Percentiles rank a stretch among this genome's conserved stretches.
These are phyloP conservation scores for Nepenthes alata DNA, from an alignment of 179 eudicot species.

Conservation along the genomic window DNA sequence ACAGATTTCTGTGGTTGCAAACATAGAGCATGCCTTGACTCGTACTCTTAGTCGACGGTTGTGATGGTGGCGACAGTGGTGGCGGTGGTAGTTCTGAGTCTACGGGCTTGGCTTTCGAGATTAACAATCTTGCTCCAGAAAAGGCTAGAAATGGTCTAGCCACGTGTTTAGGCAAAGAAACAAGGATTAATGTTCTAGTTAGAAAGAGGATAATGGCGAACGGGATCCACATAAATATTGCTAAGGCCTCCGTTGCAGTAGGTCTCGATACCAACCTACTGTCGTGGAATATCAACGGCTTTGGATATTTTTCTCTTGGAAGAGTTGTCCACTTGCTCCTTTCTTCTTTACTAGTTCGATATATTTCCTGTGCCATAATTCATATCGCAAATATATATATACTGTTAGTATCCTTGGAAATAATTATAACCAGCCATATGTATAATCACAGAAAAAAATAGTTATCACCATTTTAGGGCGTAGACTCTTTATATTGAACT, in stretches of 20 bases:
- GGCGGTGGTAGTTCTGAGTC: neutral
- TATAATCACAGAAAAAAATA: neutral
- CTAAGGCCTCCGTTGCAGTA: conserved; percentile 27
- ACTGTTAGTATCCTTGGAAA: neutral
- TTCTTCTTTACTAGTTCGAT: conserved; percentile 29
- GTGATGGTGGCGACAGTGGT: neutral
- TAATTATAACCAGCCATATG: neutral
- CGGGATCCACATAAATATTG: conserved; percentile 54
- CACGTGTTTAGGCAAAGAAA: conserved; percentile 23
- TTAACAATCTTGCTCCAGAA: conserved; percentile 29
- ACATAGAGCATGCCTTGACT: conserved; percentile 39
- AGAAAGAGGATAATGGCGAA: conserved; percentile 34
- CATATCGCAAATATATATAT: neutral
- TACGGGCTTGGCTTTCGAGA: conserved; percentile 9
- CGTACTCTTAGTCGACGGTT: neutral
- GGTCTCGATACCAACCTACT: conserved; percentile 59
- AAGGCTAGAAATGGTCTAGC: conserved; percentile 25
- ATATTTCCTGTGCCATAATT: conserved; percentile 35
- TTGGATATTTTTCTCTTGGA: conserved; percentile 35
- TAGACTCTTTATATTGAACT: no score
- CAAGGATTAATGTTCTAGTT: conserved; percentile 21
- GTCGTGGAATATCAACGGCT: conserved; percentile 56
- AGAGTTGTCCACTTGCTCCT: conserved; percentile 42
- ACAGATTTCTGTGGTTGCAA: conserved; percentile 58
- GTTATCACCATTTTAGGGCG: no score